Percentiles rank a stretch among this genome's conserved stretches.
Evolutionary conservation across 2,329 filamentous ascomycete genomes (phyloP).

Genomic region (Ophiosphaerella narmari): DNA sequence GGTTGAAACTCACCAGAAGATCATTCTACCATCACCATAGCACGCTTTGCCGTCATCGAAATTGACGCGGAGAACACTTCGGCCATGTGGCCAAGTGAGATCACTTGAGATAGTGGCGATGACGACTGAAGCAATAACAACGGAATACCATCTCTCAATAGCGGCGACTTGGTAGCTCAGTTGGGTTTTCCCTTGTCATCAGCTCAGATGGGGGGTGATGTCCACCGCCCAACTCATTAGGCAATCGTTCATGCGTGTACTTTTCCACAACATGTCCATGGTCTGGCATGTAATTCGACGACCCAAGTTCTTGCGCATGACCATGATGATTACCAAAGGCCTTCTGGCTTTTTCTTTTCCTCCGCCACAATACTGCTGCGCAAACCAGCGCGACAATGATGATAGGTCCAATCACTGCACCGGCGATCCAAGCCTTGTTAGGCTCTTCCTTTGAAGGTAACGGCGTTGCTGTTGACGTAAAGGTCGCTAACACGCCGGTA

Average conservation of each 20-base stretch:
- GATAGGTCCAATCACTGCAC: constrained; percentile 1
- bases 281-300: background rate
- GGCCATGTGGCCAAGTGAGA: too few relatives aligned
- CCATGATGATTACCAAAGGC: background rate
- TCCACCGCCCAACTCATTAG: background rate
- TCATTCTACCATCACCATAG: too few relatives aligned
- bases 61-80: too few relatives aligned
- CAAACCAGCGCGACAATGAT: background rate
- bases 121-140: too few relatives aligned
- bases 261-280: background rate
- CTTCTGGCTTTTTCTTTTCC: background rate
- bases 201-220: background rate
- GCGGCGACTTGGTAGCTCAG: background rate
- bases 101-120: too few relatives aligned
- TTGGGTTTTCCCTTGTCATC: background rate
- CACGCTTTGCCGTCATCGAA: too few relatives aligned
- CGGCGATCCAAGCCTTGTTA: constrained; percentile 3
- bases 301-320: background rate
- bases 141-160: background rate
- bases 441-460: background rate
- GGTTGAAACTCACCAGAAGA: too few relatives aligned
- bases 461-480: background rate
- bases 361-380: background rate
- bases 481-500: background rate
- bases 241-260: background rate